Conservation (phyloP, 2,329 filamentous ascomycete species). For the Fusarium tupiense region DNA sequence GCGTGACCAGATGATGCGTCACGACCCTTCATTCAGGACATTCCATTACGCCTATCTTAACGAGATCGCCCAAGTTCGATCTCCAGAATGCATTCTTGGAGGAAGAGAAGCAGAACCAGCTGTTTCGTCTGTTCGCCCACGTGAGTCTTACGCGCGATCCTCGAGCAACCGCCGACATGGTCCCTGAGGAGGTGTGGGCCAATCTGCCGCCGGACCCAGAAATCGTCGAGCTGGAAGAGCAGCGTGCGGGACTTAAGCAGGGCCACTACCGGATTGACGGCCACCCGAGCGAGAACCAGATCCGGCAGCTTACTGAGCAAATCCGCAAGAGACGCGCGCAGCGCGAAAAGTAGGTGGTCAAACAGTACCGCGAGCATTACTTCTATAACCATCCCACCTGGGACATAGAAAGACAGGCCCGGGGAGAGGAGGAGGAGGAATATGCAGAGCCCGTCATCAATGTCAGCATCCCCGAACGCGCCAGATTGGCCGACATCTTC, state of each 20-base stretch:
- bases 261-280: conserved; percentile 35
- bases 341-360: conserved; percentile 23
- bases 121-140: too few relatives aligned
- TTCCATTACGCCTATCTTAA: too few relatives aligned
- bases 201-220: neutral
- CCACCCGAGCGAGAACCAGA: neutral
- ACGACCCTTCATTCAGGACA: too few relatives aligned
- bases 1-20: too few relatives aligned
- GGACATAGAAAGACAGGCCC: conserved; percentile 42
- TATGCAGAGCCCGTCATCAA: conserved; percentile 32
- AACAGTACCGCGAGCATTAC: conserved; percentile 43
- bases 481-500: conserved; percentile 28
- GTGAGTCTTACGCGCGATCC: too few relatives aligned
- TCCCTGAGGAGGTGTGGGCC: neutral
- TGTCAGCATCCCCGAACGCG: conserved; percentile 31
- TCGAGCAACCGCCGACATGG: too few relatives aligned
- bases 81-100: too few relatives aligned
- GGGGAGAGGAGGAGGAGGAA: conserved; percentile 29
- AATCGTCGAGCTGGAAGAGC: neutral
- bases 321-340: conserved; percentile 38
- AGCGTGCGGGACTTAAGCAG: neutral
- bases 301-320: conserved; percentile 34
- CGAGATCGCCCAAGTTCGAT: too few relatives aligned
- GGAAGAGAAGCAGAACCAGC: too few relatives aligned
- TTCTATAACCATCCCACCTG: conserved; percentile 41